These are phyloP conservation scores for Hortaea sp. DNA, from an alignment of 2,329 filamentous ascomycete genomes.

Conservation along the genomic window DNA sequence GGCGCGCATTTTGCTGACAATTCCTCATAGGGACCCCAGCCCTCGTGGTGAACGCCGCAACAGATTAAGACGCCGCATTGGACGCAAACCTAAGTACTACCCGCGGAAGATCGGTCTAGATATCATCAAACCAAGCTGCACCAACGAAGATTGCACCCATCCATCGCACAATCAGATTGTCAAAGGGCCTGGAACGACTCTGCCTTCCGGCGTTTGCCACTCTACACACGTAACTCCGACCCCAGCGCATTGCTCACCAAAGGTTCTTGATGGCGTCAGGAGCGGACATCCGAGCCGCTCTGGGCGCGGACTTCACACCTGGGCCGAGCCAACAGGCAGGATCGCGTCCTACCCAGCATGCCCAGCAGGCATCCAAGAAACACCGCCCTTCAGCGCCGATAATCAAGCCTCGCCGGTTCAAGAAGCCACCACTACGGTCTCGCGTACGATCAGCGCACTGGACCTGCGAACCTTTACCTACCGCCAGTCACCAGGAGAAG, in stretches of 20 bases:
- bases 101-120: not conserved
- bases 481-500: not conserved
- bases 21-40: not conserved
- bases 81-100: not conserved
- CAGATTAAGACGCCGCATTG: not conserved
- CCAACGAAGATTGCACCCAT: not conserved
- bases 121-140: not conserved
- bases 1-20: not conserved
- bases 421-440: not conserved
- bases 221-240: too few relatives aligned
- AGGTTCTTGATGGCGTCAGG: not conserved
- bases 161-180: not conserved
- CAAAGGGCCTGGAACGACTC: too few relatives aligned
- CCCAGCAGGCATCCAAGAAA: not conserved
- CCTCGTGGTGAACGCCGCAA: not conserved
- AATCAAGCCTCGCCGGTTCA: not conserved
- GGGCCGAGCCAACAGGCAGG: not conserved
- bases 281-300: slow-evolving; percentile 1
- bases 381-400: not conserved
- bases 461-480: not conserved
- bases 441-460: slow-evolving; percentile 1
- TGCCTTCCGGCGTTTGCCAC: too few relatives aligned
- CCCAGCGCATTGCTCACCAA: not conserved
- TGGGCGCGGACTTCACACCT: not conserved
- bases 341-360: not conserved